Percentiles rank a stretch among this genome's conserved stretches.
These are phyloP conservation scores for Circinella minor DNA, from an alignment of 371 early-diverging fungal genomes.

Conservation along the genomic window DNA sequence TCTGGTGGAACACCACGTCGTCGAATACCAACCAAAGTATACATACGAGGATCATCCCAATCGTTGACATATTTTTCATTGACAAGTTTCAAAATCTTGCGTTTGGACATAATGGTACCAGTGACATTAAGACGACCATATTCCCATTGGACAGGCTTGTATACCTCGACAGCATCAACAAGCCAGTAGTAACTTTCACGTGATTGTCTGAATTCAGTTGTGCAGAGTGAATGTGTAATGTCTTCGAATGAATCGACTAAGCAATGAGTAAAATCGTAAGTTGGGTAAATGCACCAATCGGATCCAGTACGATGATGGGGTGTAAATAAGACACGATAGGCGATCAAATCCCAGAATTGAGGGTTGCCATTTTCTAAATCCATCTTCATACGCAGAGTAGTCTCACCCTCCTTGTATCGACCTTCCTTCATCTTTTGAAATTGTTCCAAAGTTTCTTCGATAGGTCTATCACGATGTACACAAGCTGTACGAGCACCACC, in stretches of 20 bases:
- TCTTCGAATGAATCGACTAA: conserved; percentile 99
- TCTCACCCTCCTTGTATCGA: conserved; percentile 92
- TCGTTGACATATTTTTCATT: conserved; percentile 79
- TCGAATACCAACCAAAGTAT: conserved; percentile 96
- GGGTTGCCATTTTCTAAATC: conserved; percentile 96
- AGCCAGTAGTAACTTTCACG: conserved; percentile 99
- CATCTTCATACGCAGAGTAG: conserved; percentile 99
- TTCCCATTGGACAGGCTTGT: conserved; percentile 99
- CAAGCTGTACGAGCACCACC: conserved; percentile 91
- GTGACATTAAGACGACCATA: conserved; percentile 97
- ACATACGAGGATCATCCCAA: conserved; percentile 99
- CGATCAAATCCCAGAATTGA: conserved; percentile 99
- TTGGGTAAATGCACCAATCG: conserved; percentile 98
- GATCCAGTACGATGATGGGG: conserved; percentile 94
- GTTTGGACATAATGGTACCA: conserved; percentile 97
- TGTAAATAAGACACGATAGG: conserved; percentile 94
- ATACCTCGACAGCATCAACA: conserved; percentile 96
- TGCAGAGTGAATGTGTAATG: conserved; percentile 99
- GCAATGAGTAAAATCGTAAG: conserved; percentile 99
- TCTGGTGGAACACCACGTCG: conserved; percentile 98
- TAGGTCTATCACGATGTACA: conserved; percentile 92
- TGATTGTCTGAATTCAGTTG: conserved; percentile 95
- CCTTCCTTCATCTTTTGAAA: conserved; percentile 99
- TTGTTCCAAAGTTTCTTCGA: conserved; percentile 91
- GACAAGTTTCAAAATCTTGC: conserved; percentile 95